Percentiles rank a stretch among this genome's conserved stretches.
These are phyloP conservation scores for Debaryomyces psychrophilus DNA, from an alignment of 1,139 yeast species.

Conservation along the genomic window DNA sequence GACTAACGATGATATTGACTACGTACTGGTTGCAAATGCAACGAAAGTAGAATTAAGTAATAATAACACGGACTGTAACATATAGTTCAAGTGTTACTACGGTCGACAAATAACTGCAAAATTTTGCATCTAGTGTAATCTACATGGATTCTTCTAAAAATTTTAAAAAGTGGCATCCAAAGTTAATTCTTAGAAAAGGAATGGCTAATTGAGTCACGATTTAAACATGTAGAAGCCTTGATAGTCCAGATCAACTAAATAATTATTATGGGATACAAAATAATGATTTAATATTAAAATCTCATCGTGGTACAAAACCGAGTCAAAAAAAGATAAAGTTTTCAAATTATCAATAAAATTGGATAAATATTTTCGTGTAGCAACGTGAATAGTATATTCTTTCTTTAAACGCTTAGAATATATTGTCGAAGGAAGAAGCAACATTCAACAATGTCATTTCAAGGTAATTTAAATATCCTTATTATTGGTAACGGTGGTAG, in stretches of 20 bases:
- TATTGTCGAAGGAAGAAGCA: conserved; percentile 2
- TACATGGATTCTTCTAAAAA: too few species aligned
- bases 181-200: too few species aligned
- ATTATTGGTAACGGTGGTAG: conserved; percentile 98
- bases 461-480: conserved; percentile 57
- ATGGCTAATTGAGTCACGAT: neutral
- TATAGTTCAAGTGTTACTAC: too few species aligned
- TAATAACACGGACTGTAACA: too few species aligned
- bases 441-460: conserved; percentile 2
- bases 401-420: conserved; percentile 2
- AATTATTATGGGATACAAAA: neutral
- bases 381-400: neutral
- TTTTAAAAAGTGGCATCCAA: too few species aligned
- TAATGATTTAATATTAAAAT: neutral
- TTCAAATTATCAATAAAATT: neutral
- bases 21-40: too few species aligned
- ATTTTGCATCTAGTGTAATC: neutral
- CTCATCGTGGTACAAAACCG: conserved; percentile 11
- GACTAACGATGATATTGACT: too few species aligned
- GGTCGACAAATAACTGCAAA: neutral
- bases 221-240: neutral
- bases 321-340: conserved; percentile 5
- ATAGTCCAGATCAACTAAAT: neutral
- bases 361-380: neutral
- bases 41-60: too few species aligned